Conservation (phyloP, 768 basidiomycete species). For the Jaapia argillacea region DNA sequence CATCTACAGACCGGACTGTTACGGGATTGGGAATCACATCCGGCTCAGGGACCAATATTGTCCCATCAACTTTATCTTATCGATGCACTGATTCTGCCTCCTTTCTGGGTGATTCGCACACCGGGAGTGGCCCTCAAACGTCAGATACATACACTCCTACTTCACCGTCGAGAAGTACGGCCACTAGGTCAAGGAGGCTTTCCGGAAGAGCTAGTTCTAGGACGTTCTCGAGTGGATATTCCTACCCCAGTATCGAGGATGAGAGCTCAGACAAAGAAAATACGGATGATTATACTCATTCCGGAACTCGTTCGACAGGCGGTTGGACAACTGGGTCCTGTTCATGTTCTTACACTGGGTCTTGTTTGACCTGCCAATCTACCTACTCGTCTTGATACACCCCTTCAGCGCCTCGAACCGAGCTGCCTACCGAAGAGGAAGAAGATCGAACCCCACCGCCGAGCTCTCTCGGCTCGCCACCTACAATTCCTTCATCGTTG, state of each 20-base stretch:
- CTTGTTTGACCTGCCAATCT: constrained; percentile 1
- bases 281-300: constrained; percentile 18
- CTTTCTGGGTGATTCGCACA: constrained; percentile 44
- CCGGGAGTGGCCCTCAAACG: constrained; percentile 13
- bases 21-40: constrained; percentile 26
- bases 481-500: too few species aligned
- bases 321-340: neutral
- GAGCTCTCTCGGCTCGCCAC: too few species aligned
- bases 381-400: constrained; percentile 18
- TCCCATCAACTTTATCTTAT: constrained; percentile 42
- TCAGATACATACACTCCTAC: constrained; percentile 38
- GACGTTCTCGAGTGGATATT: constrained; percentile 30
- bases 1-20: constrained; percentile 12
- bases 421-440: too few species aligned
- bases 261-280: constrained; percentile 53
- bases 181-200: constrained; percentile 47
- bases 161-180: constrained; percentile 39
- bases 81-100: constrained; percentile 44
- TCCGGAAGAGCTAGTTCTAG: constrained; percentile 30
- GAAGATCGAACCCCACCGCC: too few species aligned
- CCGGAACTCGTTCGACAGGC: constrained; percentile 14
- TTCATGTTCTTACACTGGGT: neutral
- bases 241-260: constrained; percentile 22
- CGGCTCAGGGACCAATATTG: constrained; percentile 33
- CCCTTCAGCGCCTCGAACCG: too few species aligned